These are phyloP conservation scores for Pleurozium schreberi DNA, from an alignment of 225 moss, liverwort and hornwort genomes.

Conservation along the genomic window DNA sequence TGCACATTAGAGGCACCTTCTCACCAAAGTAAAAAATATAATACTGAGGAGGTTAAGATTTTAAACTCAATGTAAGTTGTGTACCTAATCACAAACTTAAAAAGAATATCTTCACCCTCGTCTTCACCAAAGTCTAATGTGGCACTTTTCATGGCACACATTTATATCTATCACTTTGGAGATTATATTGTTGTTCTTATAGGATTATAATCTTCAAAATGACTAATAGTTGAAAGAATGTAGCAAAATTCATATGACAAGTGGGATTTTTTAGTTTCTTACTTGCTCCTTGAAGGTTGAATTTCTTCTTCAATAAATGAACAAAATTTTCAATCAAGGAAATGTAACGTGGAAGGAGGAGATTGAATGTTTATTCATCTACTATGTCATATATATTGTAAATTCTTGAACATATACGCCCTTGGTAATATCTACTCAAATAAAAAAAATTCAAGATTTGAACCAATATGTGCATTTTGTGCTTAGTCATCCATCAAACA, in stretches of 20 bases:
- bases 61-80: no score
- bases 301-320: neutral
- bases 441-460: neutral
- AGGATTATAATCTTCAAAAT: neutral
- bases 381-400: neutral
- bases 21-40: neutral
- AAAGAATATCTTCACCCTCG: neutral
- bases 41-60: neutral
- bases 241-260: rapidly evolving
- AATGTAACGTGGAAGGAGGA: neutral
- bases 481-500: neutral
- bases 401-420: rapidly evolving
- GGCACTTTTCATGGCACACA: neutral
- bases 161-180: neutral
- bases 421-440: neutral
- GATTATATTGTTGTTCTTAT: neutral
- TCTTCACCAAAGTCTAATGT: neutral
- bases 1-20: rapidly evolving
- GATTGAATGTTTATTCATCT: neutral
- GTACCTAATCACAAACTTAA: no score
- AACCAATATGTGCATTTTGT: neutral
- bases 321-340: rapidly evolving
- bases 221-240: neutral
- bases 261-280: neutral
- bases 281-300: neutral